phyloP scores from a whole-genome alignment of 2,329 filamentous ascomycete genomes.

The Scytalidium sp. region DNA sequence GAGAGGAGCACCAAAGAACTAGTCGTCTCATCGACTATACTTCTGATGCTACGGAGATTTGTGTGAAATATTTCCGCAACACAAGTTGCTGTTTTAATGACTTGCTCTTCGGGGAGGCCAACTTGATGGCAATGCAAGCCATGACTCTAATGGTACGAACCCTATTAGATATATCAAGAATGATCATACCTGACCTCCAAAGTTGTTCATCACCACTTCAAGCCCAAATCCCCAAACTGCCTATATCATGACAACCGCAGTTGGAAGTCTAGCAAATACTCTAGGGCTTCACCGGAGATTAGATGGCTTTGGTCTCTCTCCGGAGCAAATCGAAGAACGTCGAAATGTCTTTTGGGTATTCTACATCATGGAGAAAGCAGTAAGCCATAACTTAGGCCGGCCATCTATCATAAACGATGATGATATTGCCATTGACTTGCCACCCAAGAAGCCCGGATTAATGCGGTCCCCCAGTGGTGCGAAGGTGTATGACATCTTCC shows the following conservation, averaged over 20 bases:
- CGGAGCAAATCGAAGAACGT: constrained; percentile 15
- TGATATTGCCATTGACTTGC: constrained; percentile 21
- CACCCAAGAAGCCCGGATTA: constrained; percentile 10
- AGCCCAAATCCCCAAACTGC: constrained; percentile 15
- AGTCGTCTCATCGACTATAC: constrained; percentile 12
- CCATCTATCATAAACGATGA: constrained; percentile 23
- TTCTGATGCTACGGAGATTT: constrained; percentile 7
- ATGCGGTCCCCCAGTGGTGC: constrained; percentile 4
- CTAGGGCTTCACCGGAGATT: constrained; percentile 20
- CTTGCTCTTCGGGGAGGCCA: constrained; percentile 15
- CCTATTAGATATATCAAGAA: not conserved
- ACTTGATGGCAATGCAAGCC: constrained; percentile 20
- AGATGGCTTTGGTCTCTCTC: constrained; percentile 11
- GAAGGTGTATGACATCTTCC: constrained; percentile 15
- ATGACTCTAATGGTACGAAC: constrained; percentile 14
- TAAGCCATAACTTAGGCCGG: constrained; percentile 14
- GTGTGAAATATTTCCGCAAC: constrained; percentile 18
- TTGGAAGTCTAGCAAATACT: constrained; percentile 13
- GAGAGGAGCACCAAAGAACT: constrained; percentile 8
- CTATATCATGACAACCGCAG: constrained; percentile 14
- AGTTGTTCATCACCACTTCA: constrained; percentile 12
- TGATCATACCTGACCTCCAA: constrained; percentile 8
- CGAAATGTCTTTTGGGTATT: constrained; percentile 23
- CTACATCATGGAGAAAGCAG: constrained; percentile 16
- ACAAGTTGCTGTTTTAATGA: constrained; percentile 18